A percentile compares a stretch with the other conserved stretches of the same genome.
Conservation (phyloP, 352 stramenopile species). For the Globisporangium barbulae region DNA sequence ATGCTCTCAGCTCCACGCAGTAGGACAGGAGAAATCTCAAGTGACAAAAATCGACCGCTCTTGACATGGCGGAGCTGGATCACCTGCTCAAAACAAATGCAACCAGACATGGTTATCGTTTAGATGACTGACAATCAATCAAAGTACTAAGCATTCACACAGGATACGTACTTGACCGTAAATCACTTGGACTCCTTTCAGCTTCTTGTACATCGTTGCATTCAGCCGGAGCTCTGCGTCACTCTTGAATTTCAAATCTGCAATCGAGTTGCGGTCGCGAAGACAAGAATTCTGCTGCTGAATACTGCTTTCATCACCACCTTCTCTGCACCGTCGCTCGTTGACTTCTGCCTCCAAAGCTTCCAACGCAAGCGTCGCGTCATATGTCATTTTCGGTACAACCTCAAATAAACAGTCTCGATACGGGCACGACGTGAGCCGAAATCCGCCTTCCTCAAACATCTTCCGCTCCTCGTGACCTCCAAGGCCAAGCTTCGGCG, state of each 20-base stretch:
- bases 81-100: slow-evolving; percentile 23
- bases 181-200: slow-evolving; percentile 52
- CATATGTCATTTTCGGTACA: slow-evolving; percentile 73
- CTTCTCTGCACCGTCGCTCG: neutral
- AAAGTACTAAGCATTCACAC: neutral
- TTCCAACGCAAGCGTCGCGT: slow-evolving; percentile 47
- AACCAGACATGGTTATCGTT: neutral
- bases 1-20: slow-evolving; percentile 53
- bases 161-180: slow-evolving; percentile 50
- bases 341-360: slow-evolving; percentile 16
- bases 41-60: slow-evolving; percentile 52
- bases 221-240: slow-evolving; percentile 65
- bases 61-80: slow-evolving; percentile 66
- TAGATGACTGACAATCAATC: neutral
- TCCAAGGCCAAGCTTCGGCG: slow-evolving; percentile 42
- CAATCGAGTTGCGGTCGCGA: slow-evolving; percentile 25
- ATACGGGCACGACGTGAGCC: slow-evolving; percentile 48
- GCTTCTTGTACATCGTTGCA: slow-evolving; percentile 66
- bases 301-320: neutral
- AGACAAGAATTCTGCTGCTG: slow-evolving; percentile 9
- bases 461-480: slow-evolving; percentile 37
- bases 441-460: slow-evolving; percentile 33
- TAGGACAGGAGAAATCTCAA: slow-evolving; percentile 39
- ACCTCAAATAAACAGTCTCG: slow-evolving; percentile 72
- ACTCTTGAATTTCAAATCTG: slow-evolving; percentile 68